Evolutionary conservation across 1,284 basidiomycete species (phyloP), one percentile per base, ranked within the genome.

Genomic region (Irpex rosettiformis): DNA sequence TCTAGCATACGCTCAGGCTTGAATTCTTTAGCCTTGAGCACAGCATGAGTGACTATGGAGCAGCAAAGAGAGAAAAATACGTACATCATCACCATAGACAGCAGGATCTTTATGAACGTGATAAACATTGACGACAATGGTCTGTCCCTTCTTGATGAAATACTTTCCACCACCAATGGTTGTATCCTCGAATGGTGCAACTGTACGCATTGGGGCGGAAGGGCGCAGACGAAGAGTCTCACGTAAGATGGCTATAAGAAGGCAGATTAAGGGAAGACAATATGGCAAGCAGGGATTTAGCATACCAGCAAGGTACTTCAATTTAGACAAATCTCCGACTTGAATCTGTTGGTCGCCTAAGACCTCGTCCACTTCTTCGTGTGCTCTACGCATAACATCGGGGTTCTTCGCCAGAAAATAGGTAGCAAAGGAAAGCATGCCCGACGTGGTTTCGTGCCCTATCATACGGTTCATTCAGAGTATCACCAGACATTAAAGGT

Each of bases 391-490:
- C 69, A 79, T 70, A 0, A 71, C 70, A n/a, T 73, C 69, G 0
- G 81, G 79, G 58, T 77, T 74, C 62, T 77, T 77, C 57, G 81
- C 70, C 27, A 82, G 71, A 62, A 77, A 75, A 69, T 79, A 80
- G 0, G 75, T 66, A 10, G 67, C 62, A 62, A 21, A 47, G 11
- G 45, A 21, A 10, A 47, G 45, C 64, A 22, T 47, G 70, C 75
- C 72, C 3, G 78, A 79, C 0, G 80, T 80, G 0, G 79, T 81
- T 66, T 81, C 80, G 61, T 81, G 80, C 1, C 79, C 73, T 74
- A n/a, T n/a, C 21, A 25, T n/a, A 45, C 0, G 42, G 18, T 6
- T 21, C 10, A 0, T 8, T 53, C 13, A 37, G n/a, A n/a, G n/a
- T n/a, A n/a, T n/a, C n/a, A n/a, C n/a, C n/a, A n/a, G n/a, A n/a